Evolutionary conservation across 169 alveolate species (phyloP).

Genomic region (Eimeria brunetti): DNA sequence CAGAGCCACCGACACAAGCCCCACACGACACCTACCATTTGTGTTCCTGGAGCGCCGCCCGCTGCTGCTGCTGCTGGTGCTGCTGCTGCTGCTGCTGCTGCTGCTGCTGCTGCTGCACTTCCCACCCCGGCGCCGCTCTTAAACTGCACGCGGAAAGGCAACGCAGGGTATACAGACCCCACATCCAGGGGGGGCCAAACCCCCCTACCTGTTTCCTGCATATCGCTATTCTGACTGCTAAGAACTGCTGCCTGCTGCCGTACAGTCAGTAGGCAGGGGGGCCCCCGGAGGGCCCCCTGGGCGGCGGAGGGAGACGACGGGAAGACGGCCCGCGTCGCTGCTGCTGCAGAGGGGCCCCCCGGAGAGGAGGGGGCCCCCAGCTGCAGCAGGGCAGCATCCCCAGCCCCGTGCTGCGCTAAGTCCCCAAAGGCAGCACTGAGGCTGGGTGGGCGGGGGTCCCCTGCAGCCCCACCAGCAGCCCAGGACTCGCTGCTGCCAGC

Average conservation of each 20-base stretch:
- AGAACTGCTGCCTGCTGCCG: constrained; percentile 27
- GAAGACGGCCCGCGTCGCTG: constrained; percentile 24
- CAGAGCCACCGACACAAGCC: constrained; percentile 88
- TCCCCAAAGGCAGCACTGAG: neutral
- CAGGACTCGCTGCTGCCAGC: constrained; percentile 9
- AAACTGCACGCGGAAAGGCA: constrained; percentile 81
- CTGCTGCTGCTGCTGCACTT: neutral
- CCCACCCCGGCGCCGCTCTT: neutral
- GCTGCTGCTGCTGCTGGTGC: neutral
- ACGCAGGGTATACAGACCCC: constrained; percentile 81
- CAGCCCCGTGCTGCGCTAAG: neutral
- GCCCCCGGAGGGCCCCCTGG: neutral
- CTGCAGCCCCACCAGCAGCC: neutral
- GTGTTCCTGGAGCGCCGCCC: constrained; percentile 15
- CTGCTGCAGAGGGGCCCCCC: constrained; percentile 27
- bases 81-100: neutral
- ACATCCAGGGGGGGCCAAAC: neutral
- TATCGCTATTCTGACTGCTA: neutral
- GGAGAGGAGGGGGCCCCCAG: neutral
- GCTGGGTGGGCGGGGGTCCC: constrained; percentile 38
- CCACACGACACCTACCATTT: constrained; percentile 85
- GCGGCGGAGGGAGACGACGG: neutral
- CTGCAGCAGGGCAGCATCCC: neutral
- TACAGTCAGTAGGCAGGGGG: neutral
- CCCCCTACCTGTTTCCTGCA: neutral